These are phyloP conservation scores for Talaromyces piceae DNA, from an alignment of 2,329 filamentous ascomycete species.

Conservation along the genomic window DNA sequence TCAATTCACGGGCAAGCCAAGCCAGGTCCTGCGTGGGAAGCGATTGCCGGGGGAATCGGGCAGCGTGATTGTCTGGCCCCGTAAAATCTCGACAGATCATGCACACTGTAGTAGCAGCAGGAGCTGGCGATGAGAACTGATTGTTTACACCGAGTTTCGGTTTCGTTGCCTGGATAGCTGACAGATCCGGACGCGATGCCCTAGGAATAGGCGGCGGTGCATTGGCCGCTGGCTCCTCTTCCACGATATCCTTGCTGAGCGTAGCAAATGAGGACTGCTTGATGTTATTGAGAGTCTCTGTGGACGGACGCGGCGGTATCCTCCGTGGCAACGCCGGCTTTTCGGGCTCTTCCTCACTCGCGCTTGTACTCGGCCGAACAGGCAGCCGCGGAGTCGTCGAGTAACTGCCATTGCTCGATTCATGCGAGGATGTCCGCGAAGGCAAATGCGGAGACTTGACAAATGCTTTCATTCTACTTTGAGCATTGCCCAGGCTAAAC, in stretches of 20 bases:
- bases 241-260: constrained; percentile 32
- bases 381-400: constrained; percentile 2
- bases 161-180: constrained; percentile 48
- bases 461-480: constrained; percentile 1
- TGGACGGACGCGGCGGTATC: constrained; percentile 28
- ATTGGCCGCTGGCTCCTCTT: constrained; percentile 16
- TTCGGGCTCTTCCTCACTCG: constrained; percentile 12
- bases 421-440: constrained; percentile 5
- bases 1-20: constrained; percentile 71
- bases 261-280: constrained; percentile 42
- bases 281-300: constrained; percentile 28
- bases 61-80: constrained; percentile 67
- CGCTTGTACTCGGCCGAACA: constrained; percentile 6
- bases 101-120: constrained; percentile 43
- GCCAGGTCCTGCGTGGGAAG: constrained; percentile 62
- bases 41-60: constrained; percentile 64
- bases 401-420: neutral
- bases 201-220: constrained; percentile 46
- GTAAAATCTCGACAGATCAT: constrained; percentile 84
- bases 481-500: constrained; percentile 9
- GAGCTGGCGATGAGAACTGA: constrained; percentile 7
- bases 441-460: constrained; percentile 5
- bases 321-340: constrained; percentile 20
- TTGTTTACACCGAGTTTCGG: constrained; percentile 28
- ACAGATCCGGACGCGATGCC: constrained; percentile 51